A percentile compares a stretch with the other conserved stretches of the same genome.
Conservation (phyloP, 768 basidiomycete species). For the Mycena belliarum region DNA sequence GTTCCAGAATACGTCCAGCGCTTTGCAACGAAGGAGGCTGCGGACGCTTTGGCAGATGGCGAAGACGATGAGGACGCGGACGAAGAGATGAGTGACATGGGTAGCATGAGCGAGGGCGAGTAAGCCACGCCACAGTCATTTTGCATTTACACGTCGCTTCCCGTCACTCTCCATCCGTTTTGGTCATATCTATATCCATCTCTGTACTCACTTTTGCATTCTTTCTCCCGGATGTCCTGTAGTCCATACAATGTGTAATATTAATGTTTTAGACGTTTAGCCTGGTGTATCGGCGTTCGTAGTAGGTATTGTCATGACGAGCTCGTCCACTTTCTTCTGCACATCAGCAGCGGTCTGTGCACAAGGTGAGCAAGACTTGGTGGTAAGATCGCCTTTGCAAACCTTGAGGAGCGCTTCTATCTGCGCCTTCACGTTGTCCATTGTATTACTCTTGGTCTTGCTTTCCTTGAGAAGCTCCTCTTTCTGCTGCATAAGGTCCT, state of each 20-base stretch:
- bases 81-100: conserved; percentile 86
- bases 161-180: background rate
- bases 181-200: conserved; percentile 17
- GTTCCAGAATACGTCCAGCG: conserved; percentile 88
- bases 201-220: conserved; percentile 22
- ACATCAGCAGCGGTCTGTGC: conserved; percentile 66
- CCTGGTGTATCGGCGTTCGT: conserved; percentile 7
- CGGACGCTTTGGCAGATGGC: conserved; percentile 67
- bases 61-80: conserved; percentile 72
- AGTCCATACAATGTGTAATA: conserved; percentile 23
- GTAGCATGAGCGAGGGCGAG: conserved; percentile 77
- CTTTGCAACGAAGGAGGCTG: conserved; percentile 88
- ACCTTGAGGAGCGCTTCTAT: conserved; percentile 81
- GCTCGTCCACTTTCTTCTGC: conserved; percentile 74
- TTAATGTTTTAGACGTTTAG: conserved; percentile 21
- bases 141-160: conserved; percentile 11
- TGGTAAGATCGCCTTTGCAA: background rate
- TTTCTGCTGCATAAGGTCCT: conserved; percentile 67
- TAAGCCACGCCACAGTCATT: conserved; percentile 27
- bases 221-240: conserved; percentile 15
- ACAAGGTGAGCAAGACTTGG: conserved; percentile 12
- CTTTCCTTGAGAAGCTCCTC: conserved; percentile 82
- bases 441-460: conserved; percentile 66
- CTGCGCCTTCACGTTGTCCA: conserved; percentile 79
- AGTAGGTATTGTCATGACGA: conserved; percentile 49